Evolutionary conservation across 352 stramenopile species (phyloP), one percentile per base, ranked within the genome.

Genomic region (Pythium dissimile): DNA sequence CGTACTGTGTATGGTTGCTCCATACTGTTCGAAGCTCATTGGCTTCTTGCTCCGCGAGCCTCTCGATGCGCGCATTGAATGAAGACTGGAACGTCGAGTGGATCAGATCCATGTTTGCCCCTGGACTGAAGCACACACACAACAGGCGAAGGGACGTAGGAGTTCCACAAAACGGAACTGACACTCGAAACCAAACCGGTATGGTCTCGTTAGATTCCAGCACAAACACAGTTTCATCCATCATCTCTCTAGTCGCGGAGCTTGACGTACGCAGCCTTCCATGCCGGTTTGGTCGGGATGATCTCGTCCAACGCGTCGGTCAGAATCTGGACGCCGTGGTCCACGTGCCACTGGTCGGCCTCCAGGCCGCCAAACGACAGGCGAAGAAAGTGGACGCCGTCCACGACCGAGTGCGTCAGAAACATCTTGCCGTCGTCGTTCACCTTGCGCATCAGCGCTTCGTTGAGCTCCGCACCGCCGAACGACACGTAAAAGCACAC

Each of bases 81-180:
- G 77, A 85, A 21, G 77, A 62, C 49, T 86, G 77, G 64, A 89
- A 84, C 49, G 78, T 80, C 18, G 73, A 69, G 45, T 88, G 75
- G 15, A 86, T 64, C 37, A 84, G 69, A 56, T 86, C 67, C 78
- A 88, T 86, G 35, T 4, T 42, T 41, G n/a, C n/a, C n/a, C n/a
- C n/a, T n/a, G n/a, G n/a, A n/a, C n/a, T n/a, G n/a, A n/a, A n/a
- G n/a, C n/a, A n/a, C n/a, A n/a, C n/a, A n/a, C n/a, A n/a, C n/a
- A n/a, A n/a, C n/a, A n/a, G 16, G 6, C 5, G 30, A 32, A 32
- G 37, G 31, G 18, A 20, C 37, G 21, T 21, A 53, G 28, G n/a
- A n/a, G n/a, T n/a, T n/a, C n/a, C n/a, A n/a, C n/a, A n/a, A n/a
- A n/a, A n/a, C n/a, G n/a, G n/a, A n/a, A n/a, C n/a, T n/a, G n/a